A percentile compares a stretch with the other conserved stretches of the same genome.
Conservation (phyloP, 192 early-diverging fungal species). For the Coemansia sp. region DNA sequence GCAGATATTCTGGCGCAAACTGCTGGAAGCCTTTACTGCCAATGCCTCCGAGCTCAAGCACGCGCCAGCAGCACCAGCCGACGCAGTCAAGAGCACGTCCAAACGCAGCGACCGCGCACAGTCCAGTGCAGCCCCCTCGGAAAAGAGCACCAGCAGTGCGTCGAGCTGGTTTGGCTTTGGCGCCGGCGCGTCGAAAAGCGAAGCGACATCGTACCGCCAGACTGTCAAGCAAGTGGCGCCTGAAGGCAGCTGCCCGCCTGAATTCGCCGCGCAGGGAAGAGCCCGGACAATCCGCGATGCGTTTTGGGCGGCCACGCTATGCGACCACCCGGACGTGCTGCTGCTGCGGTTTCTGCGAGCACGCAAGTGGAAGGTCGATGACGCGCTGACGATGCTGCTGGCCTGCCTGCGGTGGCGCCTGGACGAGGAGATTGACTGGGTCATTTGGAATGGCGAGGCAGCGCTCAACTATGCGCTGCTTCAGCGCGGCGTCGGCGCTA, state of each 20-base stretch:
- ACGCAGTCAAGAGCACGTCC: neutral
- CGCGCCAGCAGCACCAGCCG: slow-evolving; percentile 5
- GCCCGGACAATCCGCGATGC: slow-evolving; percentile 52
- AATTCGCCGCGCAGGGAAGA: slow-evolving; percentile 1
- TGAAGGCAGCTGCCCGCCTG: slow-evolving; percentile 20
- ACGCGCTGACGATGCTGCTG: slow-evolving; percentile 70
- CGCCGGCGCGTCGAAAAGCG: slow-evolving; percentile 11
- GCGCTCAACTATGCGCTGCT: slow-evolving; percentile 54
- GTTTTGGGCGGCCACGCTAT: slow-evolving; percentile 62
- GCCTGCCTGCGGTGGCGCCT: slow-evolving; percentile 72
- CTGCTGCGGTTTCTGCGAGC: slow-evolving; percentile 80
- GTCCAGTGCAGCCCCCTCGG: neutral
- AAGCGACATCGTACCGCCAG: slow-evolving; percentile 21
- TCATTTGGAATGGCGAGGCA: slow-evolving; percentile 60
- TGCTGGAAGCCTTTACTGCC: slow-evolving; percentile 34
- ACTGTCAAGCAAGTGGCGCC: slow-evolving; percentile 27
- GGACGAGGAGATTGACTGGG: slow-evolving; percentile 55
- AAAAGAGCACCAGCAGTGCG: slow-evolving; percentile 3
- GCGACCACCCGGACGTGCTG: slow-evolving; percentile 72
- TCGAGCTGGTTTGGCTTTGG: slow-evolving; percentile 40
- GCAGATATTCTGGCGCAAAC: slow-evolving; percentile 55
- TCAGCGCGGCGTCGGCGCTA: slow-evolving; percentile 54
- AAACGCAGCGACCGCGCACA: slow-evolving; percentile 23
- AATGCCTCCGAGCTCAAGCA: slow-evolving; percentile 11
- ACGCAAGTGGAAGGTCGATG: slow-evolving; percentile 82